Conservation (phyloP, 2,329 filamentous ascomycete species). For the Colletotrichum paranaense region DNA sequence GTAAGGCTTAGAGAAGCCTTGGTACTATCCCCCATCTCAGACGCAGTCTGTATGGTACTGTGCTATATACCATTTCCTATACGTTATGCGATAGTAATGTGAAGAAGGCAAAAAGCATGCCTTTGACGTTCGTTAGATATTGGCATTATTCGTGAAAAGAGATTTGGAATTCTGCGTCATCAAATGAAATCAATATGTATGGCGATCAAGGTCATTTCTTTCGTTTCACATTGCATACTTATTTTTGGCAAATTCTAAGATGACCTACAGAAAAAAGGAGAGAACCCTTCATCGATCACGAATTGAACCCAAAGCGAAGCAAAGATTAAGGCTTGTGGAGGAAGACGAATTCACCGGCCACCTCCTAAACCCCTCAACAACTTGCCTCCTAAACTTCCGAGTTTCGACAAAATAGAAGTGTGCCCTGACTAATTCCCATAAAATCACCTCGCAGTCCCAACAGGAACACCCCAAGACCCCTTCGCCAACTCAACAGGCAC, state of each 20-base stretch:
- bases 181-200: too few relatives aligned
- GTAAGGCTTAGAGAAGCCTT: background rate
- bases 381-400: too few relatives aligned
- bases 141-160: background rate
- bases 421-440: background rate
- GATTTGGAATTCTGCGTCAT: background rate
- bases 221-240: background rate
- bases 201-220: background rate
- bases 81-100: background rate
- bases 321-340: too few relatives aligned
- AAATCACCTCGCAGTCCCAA: constrained; percentile 1
- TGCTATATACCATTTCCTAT: constrained; percentile 32
- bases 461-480: background rate
- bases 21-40: background rate
- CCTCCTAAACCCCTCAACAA: too few relatives aligned
- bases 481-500: constrained; percentile 18
- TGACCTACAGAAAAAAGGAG: too few relatives aligned
- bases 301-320: too few relatives aligned
- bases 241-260: too few relatives aligned
- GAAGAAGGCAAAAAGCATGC: background rate
- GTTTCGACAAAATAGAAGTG: too few relatives aligned
- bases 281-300: too few relatives aligned
- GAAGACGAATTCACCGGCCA: too few relatives aligned
- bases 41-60: constrained; percentile 22
- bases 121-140: background rate